A percentile compares a stretch with the other conserved stretches of the same genome.
Conservation (phyloP, 164 flowering plant species). For the Brasenia schreberi region DNA sequence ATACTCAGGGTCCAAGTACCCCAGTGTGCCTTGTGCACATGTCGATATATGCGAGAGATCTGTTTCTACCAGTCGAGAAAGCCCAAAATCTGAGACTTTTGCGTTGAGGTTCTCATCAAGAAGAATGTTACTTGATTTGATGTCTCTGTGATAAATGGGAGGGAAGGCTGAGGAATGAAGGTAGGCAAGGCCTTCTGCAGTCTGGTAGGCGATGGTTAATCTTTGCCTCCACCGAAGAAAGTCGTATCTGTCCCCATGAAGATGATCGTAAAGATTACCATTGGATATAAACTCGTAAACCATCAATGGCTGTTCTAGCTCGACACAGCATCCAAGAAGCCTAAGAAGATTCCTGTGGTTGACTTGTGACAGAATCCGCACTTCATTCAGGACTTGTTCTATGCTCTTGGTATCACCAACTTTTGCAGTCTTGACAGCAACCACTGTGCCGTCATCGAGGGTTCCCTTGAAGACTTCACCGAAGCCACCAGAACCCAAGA, state of each 20-base stretch:
- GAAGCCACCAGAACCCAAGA: constrained; percentile 51
- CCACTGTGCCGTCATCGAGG: constrained; percentile 32
- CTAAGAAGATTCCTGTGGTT: constrained; percentile 11
- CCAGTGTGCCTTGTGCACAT: constrained; percentile 11
- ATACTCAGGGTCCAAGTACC: constrained; percentile 28
- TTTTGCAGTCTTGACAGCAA: constrained; percentile 54
- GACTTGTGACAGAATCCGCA: constrained; percentile 49
- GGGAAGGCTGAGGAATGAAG: constrained; percentile 13
- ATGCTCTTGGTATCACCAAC: constrained; percentile 44
- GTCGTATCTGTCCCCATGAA: constrained; percentile 34
- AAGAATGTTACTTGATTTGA: constrained; percentile 13
- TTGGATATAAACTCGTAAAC: constrained; percentile 79
- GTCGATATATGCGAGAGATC: constrained; percentile 7
- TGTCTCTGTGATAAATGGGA: constrained; percentile 14
- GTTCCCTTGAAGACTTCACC: constrained; percentile 57
- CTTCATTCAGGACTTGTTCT: constrained; percentile 62
- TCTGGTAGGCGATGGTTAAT: constrained; percentile 6
- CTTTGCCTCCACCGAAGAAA: not conserved
- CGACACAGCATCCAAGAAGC: constrained; percentile 13
- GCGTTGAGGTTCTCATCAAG: constrained; percentile 10
- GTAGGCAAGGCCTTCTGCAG: constrained; percentile 10
- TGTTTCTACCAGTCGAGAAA: constrained; percentile 5
- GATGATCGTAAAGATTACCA: constrained; percentile 59
- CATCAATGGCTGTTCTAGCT: constrained; percentile 47
- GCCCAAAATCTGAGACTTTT: constrained; percentile 15